Evolutionary conservation across 116 monocot species (phyloP), one percentile per base, ranked within the genome.

Genomic region (Trichopus zeylanicus): DNA sequence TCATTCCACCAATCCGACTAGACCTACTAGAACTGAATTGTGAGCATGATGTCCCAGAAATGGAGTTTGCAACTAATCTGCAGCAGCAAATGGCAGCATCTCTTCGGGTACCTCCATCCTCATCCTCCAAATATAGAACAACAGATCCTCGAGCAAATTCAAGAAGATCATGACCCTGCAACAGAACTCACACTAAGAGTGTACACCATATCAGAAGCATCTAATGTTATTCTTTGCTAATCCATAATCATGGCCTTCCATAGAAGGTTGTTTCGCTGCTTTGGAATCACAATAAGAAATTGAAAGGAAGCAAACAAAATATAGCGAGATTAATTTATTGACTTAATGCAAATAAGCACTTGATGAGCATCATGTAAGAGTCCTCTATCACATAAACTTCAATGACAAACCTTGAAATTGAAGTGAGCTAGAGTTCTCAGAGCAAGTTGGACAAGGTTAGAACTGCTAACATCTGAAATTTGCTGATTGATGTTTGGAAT

Each of bases 11-110:
- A 63, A 72, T 78, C 29, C 95, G 83, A 66, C 56, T 81, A 12
- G 81, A 75, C 52, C 91, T 80, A 52, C 49, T 95, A 67, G 88
- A 73, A 64, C 56, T 74, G 64, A 81, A 95, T 23, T 83, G 90
- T 42, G 77, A 35, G 63, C 59, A 21, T 65, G 75, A n/a, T 12
- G 64, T 56, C 7, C 49, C 73, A 52, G 81, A 70, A 31, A 95
- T 75, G 49, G 87, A 90, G 37, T 84, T 87, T 42, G 81, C 87
- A 53, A 87, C 78, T 75, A 95, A 67, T 77, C 83, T 80, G 63
- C 95, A 90, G 71, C 90, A 95, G 59, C 95, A 95, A 51, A 87
- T 63, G 66, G 95, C 90, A 56, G 95, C 90, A 70, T 86, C 83
- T 70, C 77, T 86, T 65, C 95, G 67, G 21, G 90, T 95, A 49